Evolutionary conservation across 345 rosid genomes (phyloP), one percentile per base, ranked within the genome.

Genomic region (Cardamine chenopodiifolia): DNA sequence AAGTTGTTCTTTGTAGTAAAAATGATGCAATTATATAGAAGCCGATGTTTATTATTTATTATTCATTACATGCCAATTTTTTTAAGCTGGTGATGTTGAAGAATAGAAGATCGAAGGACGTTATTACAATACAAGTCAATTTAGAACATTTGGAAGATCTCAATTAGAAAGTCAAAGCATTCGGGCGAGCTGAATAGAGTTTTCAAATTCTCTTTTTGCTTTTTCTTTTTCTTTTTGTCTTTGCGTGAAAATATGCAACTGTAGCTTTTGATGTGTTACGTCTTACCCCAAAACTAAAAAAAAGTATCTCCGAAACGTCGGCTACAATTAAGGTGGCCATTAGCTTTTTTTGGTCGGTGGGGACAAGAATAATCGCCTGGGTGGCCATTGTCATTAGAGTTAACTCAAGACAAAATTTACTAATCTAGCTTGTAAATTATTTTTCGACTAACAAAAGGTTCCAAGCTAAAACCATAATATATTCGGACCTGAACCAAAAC

Each of bases 321-420:
- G 66, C 66, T 12, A 56, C 50, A 66, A 56, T 35, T 40, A 34
- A 45, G 50, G 66, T 53, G 18, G 49, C n/a, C n/a, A n/a, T 56
- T 42, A 55, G 20, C 50, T 34, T 65, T 64, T 62, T 54, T 3
- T 53, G 64, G 77, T 63, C 77, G 64, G 77, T 65, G 59, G 61
- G 66, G 56, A 44, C 42, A 40, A 0, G 37, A 52, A 29, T 40
- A 12, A 53, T 31, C 54, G 10, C 28, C 1, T 49, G 20, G 50
- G 40, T 50, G 69, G 49, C 37, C 44, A 56, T 7, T 68, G 53
- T 68, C 25, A 20, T 52, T 34, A 19, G 8, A 20, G 26, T n/a
- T n/a, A n/a, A n/a, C n/a, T n/a, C n/a, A n/a, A n/a, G n/a, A n/a
- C n/a, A n/a, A n/a, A n/a, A n/a, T n/a, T n/a, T n/a, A n/a, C n/a